Base-by-base conservation (phyloP, 495 filamentous ascomycete genomes). In the Daldinia childiae region DNA sequence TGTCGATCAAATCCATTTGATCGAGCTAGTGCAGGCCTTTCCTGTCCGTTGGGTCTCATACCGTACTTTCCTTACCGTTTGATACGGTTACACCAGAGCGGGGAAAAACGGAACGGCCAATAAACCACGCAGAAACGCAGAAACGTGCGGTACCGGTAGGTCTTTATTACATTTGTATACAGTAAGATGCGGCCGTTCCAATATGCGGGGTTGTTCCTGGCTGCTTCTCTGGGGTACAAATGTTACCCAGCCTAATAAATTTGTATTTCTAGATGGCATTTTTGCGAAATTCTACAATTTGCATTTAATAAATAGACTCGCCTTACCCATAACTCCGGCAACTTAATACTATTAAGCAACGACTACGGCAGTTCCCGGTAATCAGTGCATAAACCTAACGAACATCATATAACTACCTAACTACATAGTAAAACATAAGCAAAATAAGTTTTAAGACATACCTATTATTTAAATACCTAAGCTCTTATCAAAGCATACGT, bases 1-100 rank as follows among this genome's bases (percentile, higher is more conserved):
- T 61, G 56, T 57, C 61, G 68, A 71, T 71, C 68, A 61, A 60
- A 65, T 65, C 27, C 15, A 59, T 48, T 60, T 32, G 45, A 63
- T 69, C 36, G 34, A 70, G 21, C 67, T 66, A 66, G 52, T 54
- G 41, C 58, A 62, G 52, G 62, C 64, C 19, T 54, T 72, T 48
- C 64, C 64, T 68, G 34, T 72, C 58, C 52, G 38, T 71, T 66
- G 62, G 68, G 67, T 70, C 61, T 27, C 6, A 11, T 39, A 38
- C 30, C 55, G 30, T 58, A 38, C n/a, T 15, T 14, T 5, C 1
- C 30, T n/a, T n/a, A 34, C 19, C 32, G 6, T 54, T 26, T n/a
- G 6, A 54, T 54, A 54, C 50, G 50, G 45, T 14, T 14, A 3
- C 1, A 36, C 34, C 2, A 17, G 52, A 17, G 52, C 52, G 52